Conservation (phyloP, 306 rosid species). For the Vicia sativa region DNA sequence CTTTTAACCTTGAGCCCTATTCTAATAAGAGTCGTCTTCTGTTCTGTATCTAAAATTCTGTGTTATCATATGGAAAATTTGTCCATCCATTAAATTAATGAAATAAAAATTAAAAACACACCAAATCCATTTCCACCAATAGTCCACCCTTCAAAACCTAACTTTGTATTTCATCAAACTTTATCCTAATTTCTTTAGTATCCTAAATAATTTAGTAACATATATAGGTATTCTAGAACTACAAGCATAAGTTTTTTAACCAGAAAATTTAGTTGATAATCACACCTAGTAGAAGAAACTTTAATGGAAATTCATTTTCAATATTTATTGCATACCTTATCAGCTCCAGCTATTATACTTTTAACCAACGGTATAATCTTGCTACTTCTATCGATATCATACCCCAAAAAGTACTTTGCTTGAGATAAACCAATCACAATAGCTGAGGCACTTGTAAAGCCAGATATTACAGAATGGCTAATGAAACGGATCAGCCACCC, state of each 20-base stretch:
- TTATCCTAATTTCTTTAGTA: slow-evolving; percentile 18
- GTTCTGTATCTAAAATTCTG: background rate
- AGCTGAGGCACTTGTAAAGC: slow-evolving; percentile 95
- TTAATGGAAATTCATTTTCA: slow-evolving; percentile 28
- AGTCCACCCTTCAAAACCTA: slow-evolving; percentile 6
- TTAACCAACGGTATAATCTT: slow-evolving; percentile 79
- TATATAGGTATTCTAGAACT: background rate
- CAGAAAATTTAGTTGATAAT: slow-evolving; percentile 24
- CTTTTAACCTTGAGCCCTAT: background rate
- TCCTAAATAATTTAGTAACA: slow-evolving; percentile 21
- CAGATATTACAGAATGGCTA: slow-evolving; percentile 99
- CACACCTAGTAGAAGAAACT: slow-evolving; percentile 24
- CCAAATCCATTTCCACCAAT: slow-evolving; percentile 24
- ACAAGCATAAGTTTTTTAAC: slow-evolving; percentile 28
- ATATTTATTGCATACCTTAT: slow-evolving; percentile 68
- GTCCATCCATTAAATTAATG: slow-evolving; percentile 1
- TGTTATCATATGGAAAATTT: background rate
- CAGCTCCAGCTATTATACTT: slow-evolving; percentile 88
- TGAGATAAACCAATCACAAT: slow-evolving; percentile 95
- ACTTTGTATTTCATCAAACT: slow-evolving; percentile 7
- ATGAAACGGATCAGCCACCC: slow-evolving; percentile 98
- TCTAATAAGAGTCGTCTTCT: background rate
- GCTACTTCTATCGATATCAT: slow-evolving; percentile 74
- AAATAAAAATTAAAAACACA: background rate
- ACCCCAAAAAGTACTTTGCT: slow-evolving; percentile 89